Base-by-base conservation (phyloP, 2,329 filamentous ascomycete species). In the Pseudogymnoascus sp. region DNA sequence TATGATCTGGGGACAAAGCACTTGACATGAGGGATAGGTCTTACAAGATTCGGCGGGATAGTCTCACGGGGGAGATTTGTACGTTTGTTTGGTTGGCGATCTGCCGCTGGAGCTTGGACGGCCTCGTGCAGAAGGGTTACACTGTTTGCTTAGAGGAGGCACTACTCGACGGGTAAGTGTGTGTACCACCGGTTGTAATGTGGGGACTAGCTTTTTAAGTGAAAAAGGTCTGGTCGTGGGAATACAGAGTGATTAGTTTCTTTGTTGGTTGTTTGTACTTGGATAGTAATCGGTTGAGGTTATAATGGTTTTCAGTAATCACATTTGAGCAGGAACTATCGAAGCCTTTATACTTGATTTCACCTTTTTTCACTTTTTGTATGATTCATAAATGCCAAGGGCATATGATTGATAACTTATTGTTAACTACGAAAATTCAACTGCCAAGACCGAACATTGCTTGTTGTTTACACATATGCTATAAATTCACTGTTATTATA, bases 131-230 rank as follows among this genome's bases (percentile, higher is more conserved):
- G 49, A 56, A 56, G 49, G 28, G 25, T 56, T 34, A 56, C 49
- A 56, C 49, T 56, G 49, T 56, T 56, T 56, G 49, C n/a, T 56
- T 34, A 31, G 18, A 18, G 49, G 49, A 18, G 49, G 49, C 49
- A 56, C 49, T 34, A 56, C 49, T 56, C 49, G n/a, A 56, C n/a
- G n/a, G 49, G 49, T 56, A 56, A 56, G 49, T 56, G 49, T 56
- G 49, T 56, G 49, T 56, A 56, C 49, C 49, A 34, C 49, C 49
- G 25, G 49, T 56, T 56, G 49, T 56, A 9, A 56, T 14, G 49
- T 56, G 49, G 49, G 49, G 49, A 56, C 49, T 56, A 56, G 49
- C 49, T 56, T 56, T 34, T 34, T 34, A 56, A 56, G 25, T 18
- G 49, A 56, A 56, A 56, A 56, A 56, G 49, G n/a, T 16, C 16